phyloP scores from a whole-genome alignment of 495 filamentous ascomycete genomes.

The Tuber calosporum region DNA sequence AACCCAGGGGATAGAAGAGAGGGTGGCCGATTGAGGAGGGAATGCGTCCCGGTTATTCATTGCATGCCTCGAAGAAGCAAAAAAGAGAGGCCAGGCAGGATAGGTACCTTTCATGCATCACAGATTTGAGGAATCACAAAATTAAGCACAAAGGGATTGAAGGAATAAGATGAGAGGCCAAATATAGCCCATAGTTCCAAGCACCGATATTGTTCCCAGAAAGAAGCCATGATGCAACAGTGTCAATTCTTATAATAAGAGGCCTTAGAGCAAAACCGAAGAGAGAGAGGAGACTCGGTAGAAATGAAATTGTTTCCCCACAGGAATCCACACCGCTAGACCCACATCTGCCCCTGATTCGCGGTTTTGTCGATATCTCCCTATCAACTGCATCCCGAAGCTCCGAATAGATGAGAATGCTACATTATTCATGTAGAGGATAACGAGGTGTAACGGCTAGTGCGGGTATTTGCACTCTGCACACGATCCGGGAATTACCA shows the following conservation, averaged over 20 bases:
- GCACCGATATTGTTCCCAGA: not conserved
- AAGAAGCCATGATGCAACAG: not conserved
- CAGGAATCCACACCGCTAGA: not conserved
- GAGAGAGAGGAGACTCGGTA: not conserved
- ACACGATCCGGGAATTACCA: not conserved
- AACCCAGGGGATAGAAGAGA: no score
- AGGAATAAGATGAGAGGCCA: not conserved
- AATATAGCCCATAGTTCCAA: not conserved
- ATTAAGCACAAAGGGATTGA: not conserved
- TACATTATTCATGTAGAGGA: not conserved
- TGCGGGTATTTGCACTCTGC: not conserved
- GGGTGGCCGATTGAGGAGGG: not conserved
- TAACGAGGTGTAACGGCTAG: not conserved
- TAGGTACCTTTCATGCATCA: not conserved
- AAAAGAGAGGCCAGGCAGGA: not conserved
- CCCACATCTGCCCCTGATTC: not conserved
- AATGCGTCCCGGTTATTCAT: not conserved
- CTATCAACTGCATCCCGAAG: not conserved
- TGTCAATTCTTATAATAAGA: not conserved
- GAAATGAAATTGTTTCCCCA: not conserved
- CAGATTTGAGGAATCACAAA: not conserved
- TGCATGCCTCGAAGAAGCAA: constrained; percentile 5
- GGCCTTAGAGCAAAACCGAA: not conserved
- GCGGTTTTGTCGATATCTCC: not conserved
- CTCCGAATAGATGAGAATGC: not conserved